A percentile compares a stretch with the other conserved stretches of the same genome.
Evolutionary conservation across 1,139 yeast genomes (phyloP).

Genomic region (Spathaspora sp.): DNA sequence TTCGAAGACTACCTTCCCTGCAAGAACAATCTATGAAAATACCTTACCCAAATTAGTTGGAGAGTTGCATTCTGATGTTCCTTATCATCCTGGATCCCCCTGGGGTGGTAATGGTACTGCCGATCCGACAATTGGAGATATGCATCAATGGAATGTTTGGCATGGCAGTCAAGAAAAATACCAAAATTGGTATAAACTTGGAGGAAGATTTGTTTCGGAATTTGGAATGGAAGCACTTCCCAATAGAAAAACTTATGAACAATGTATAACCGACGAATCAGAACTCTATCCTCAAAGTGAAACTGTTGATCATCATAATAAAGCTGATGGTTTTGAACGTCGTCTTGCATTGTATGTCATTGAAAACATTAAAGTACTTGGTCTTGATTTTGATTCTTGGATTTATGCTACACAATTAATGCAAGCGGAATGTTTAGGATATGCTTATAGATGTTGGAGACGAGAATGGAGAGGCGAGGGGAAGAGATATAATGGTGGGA

Average conservation of each 20-base stretch:
- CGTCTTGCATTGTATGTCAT: constrained; percentile 44
- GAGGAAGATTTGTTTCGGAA: constrained; percentile 46
- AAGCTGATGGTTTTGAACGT: constrained; percentile 45
- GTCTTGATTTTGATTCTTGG: constrained; percentile 38
- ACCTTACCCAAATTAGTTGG: constrained; percentile 31
- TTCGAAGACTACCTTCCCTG: constrained; percentile 37
- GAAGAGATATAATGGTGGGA: constrained; percentile 37
- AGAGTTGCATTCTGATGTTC: constrained; percentile 22
- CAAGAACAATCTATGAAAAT: constrained; percentile 37
- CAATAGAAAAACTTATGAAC: constrained; percentile 23
- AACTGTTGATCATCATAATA: constrained; percentile 39
- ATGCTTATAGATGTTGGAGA: constrained; percentile 48
- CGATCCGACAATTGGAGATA: constrained; percentile 40
- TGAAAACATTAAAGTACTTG: constrained; percentile 36
- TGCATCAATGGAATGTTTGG: constrained; percentile 54
- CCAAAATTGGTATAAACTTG: constrained; percentile 39
- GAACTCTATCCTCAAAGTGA: constrained; percentile 39
- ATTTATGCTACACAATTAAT: constrained; percentile 49
- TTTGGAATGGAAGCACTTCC: constrained; percentile 50
- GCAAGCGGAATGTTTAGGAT: constrained; percentile 50
- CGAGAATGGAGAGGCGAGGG: constrained; percentile 41
- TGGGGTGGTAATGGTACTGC: constrained; percentile 34
- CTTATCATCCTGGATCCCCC: constrained; percentile 46
- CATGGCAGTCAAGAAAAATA: constrained; percentile 45
- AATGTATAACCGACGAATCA: constrained; percentile 28